Percentiles rank a stretch among this genome's conserved stretches.
phyloP scores from a whole-genome alignment of 805 yeast genomes.

The Blastobotrys americana region DNA sequence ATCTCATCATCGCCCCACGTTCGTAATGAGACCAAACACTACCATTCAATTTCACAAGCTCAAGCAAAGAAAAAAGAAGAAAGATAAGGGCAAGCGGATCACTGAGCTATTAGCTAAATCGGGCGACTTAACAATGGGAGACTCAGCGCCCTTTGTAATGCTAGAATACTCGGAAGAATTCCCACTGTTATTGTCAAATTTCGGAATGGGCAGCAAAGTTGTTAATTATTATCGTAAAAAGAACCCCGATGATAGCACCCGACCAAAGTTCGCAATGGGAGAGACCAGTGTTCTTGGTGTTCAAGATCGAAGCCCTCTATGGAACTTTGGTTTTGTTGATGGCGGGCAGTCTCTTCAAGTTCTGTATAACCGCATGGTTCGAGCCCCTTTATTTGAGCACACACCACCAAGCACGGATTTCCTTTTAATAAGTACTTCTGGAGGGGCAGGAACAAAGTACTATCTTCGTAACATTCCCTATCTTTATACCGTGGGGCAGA shows the following conservation, averaged over 20 bases:
- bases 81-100: slow-evolving; percentile 76
- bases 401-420: slow-evolving; percentile 76
- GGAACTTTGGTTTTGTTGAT: slow-evolving; percentile 97
- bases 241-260: slow-evolving; percentile 66
- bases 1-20: slow-evolving; percentile 71
- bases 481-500: slow-evolving; percentile 83
- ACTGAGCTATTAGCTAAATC: slow-evolving; percentile 65
- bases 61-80: slow-evolving; percentile 75
- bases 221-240: slow-evolving; percentile 88
- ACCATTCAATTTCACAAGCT: slow-evolving; percentile 66
- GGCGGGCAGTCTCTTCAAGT: slow-evolving; percentile 93
- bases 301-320: slow-evolving; percentile 92
- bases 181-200: slow-evolving; percentile 75
- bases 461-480: slow-evolving; percentile 63
- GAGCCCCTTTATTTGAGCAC: slow-evolving; percentile 92
- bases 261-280: slow-evolving; percentile 85
- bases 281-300: slow-evolving; percentile 95
- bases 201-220: slow-evolving; percentile 93
- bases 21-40: slow-evolving; percentile 71
- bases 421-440: slow-evolving; percentile 67
- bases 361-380: slow-evolving; percentile 76
- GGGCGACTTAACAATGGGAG: slow-evolving; percentile 75
- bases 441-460: slow-evolving; percentile 57
- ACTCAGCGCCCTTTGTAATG: slow-evolving; percentile 66
- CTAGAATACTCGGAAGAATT: slow-evolving; percentile 87